Evolutionary conservation across 2,329 filamentous ascomycete species (phyloP).

Genomic region (Byssothecium circinans): DNA sequence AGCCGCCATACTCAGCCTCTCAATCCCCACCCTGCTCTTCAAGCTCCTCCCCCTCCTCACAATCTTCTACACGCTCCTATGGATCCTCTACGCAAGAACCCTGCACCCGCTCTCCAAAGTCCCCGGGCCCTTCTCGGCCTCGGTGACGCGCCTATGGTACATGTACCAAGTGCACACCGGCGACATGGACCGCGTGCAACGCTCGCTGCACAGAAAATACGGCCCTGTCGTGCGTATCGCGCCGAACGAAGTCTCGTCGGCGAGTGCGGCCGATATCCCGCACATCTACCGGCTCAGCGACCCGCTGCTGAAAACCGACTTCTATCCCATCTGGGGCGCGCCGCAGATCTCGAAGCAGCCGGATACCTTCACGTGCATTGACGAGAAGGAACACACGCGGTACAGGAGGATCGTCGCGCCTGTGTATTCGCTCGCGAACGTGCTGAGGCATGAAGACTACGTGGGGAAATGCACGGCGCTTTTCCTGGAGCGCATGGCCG

Average conservation of each 20-base stretch:
- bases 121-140: constrained; percentile 20
- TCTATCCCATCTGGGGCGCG: constrained; percentile 15
- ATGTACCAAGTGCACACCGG: constrained; percentile 16
- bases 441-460: constrained; percentile 38
- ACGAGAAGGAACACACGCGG: constrained; percentile 20
- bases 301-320: constrained; percentile 18
- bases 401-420: constrained; percentile 21
- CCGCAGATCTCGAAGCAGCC: constrained; percentile 20
- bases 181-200: constrained; percentile 16
- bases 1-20: constrained; percentile 3
- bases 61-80: constrained; percentile 10
- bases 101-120: constrained; percentile 19
- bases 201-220: constrained; percentile 13
- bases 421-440: constrained; percentile 46
- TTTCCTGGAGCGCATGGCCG: constrained; percentile 23
- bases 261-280: constrained; percentile 12
- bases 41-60: not conserved
- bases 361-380: constrained; percentile 21
- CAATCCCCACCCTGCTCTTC: constrained; percentile 4
- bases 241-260: constrained; percentile 21
- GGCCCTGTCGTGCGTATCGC: constrained; percentile 17
- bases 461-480: constrained; percentile 26
- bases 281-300: constrained; percentile 18
- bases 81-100: constrained; percentile 17
- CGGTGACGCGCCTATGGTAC: constrained; percentile 20